Base-by-base conservation (phyloP, 305 asterid species). In the Andrographis paniculata region DNA sequence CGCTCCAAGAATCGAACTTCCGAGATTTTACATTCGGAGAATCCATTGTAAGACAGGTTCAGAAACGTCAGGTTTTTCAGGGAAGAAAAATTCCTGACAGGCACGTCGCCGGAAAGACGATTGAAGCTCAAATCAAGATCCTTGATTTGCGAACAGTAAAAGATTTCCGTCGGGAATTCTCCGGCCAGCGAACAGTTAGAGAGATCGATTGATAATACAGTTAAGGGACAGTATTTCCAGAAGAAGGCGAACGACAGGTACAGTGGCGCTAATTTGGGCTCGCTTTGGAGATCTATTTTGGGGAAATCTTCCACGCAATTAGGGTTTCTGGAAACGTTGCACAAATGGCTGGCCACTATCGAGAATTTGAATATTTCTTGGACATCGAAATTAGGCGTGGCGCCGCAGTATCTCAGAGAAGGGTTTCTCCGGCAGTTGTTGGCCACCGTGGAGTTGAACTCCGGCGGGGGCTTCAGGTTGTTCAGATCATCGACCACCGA, bases 191-290 rank as follows among this genome's bases (percentile, higher is more conserved):
- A 73, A 48, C 21, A 70, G 59, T 73, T 70, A 8, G 82, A 66
- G 5, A 79, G 42, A 33, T 79, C 73, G 35, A 79, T 66, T 64
- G 82, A 68, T 7, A 48, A 6, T 23, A 79, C 18, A 14, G 77
- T 61, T 2, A 71, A 36, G 42, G 89, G 84, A 48, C 84, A 79
- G 53, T 47, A 73, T 53, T 70, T 62, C 84, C 84, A 79, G 72
- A 79, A 79, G 55, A 70, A 79, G 5, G 72, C 18, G 68, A 76
- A 76, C 3, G 84, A 79, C 2, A 79, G 54, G 20, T 79, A 79
- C 6, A 79, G 74, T 3, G 84, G 73, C n/a, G 84, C 82, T 22
- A 66, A 21, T 17, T 54, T 59, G 1, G 77, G 81, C 19, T 52
- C 63, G 54, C 60, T 27, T 14, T 47, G 72, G 10, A 79, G 89